Percentiles rank a stretch among this genome's conserved stretches.
Conservation (phyloP, 2,329 filamentous ascomycete species). For the Xylariaceae sp. region DNA sequence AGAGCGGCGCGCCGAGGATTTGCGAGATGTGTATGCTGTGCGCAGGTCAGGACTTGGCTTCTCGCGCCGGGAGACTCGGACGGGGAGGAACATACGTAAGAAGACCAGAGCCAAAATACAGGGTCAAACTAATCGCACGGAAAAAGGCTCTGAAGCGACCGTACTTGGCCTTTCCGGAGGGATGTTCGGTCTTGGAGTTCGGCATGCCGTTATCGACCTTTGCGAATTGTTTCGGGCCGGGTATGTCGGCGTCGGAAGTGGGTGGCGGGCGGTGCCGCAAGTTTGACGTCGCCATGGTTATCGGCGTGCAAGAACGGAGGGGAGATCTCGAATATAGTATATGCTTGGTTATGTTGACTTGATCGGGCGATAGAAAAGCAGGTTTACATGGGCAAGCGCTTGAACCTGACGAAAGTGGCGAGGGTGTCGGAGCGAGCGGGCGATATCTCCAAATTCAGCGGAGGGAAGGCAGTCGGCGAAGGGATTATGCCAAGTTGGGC, state of each 20-base stretch:
- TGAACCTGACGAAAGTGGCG: not conserved
- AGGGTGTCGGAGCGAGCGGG: not conserved
- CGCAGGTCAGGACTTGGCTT: constrained; percentile 4
- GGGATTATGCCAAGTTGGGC: not conserved
- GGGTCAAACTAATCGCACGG: constrained; percentile 45
- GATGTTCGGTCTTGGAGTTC: constrained; percentile 37
- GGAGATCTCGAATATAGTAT: not conserved
- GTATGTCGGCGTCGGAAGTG: constrained; percentile 22
- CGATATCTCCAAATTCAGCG: not conserved
- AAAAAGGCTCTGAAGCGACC: constrained; percentile 45
- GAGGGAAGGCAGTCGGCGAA: not conserved
- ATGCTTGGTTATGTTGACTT: not conserved
- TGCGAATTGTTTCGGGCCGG: constrained; percentile 30
- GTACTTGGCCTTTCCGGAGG: constrained; percentile 52
- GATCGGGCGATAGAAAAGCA: not conserved
- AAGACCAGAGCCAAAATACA: constrained; percentile 49
- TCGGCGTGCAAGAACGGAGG: not conserved
- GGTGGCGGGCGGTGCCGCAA: constrained; percentile 33
- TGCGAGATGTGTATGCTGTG: constrained; percentile 64
- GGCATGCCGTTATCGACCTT: constrained; percentile 17
- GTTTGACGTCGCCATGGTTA: constrained; percentile 33
- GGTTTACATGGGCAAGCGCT: not conserved
- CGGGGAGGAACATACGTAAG: constrained; percentile 40
- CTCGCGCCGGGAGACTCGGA: not conserved
- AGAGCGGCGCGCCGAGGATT: constrained; percentile 69